Percentiles rank a stretch among this genome's conserved stretches.
Evolutionary conservation across 2,329 filamentous ascomycete genomes (phyloP).

Genomic region (Pezizomycotina sp.): DNA sequence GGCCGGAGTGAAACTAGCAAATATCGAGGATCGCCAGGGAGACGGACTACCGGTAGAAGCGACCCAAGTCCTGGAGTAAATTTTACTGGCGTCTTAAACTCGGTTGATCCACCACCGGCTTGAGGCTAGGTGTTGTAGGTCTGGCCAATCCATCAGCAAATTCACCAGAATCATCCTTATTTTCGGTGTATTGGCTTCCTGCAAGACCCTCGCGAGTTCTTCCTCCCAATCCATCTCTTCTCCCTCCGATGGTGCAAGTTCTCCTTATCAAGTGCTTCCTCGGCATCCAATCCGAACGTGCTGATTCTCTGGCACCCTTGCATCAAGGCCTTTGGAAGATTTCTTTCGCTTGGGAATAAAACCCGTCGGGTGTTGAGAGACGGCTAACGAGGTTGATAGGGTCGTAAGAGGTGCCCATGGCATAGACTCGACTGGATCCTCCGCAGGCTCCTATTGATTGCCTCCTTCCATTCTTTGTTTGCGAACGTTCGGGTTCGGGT

Average conservation of each 20-base stretch:
- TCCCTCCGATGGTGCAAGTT: conserved; percentile 33
- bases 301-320: conserved; percentile 35
- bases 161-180: conserved; percentile 37
- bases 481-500: conserved; percentile 12
- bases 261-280: conserved; percentile 30
- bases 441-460: conserved; percentile 35
- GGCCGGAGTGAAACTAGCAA: too few species aligned
- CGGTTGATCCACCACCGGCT: too few species aligned
- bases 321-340: conserved; percentile 10
- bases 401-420: conserved; percentile 8
- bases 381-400: conserved; percentile 17
- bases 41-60: too few species aligned
- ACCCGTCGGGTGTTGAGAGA: conserved; percentile 15
- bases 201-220: conserved; percentile 35
- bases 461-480: conserved; percentile 27
- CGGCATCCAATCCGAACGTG: conserved; percentile 22
- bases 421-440: conserved; percentile 47
- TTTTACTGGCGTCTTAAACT: too few species aligned
- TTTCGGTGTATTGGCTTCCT: conserved; percentile 40
- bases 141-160: conserved; percentile 18
- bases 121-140: too few species aligned
- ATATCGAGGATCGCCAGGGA: too few species aligned
- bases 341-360: conserved; percentile 16
- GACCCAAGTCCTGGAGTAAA: too few species aligned
- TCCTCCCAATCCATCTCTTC: conserved; percentile 37